Percentiles rank a stretch among this genome's conserved stretches.
phyloP scores from a whole-genome alignment of 441 rosid genomes.

The Jatropha multifida region DNA sequence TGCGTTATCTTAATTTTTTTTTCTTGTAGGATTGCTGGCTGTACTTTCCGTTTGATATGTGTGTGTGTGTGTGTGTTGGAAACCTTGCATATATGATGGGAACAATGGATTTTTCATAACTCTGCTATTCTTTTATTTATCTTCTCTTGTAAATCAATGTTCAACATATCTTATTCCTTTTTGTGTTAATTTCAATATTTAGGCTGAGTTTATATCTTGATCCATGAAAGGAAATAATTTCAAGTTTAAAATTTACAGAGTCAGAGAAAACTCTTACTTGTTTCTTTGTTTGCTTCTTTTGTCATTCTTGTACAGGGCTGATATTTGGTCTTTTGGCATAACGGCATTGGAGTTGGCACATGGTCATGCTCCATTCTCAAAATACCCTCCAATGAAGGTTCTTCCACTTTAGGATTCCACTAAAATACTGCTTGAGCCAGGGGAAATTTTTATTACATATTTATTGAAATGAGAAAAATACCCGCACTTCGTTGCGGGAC shows the following conservation, averaged over 20 bases:
- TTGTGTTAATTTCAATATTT: neutral
- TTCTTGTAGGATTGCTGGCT: neutral
- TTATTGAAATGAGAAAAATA: neutral
- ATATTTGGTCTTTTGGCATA: constrained; percentile 98
- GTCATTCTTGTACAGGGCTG: constrained; percentile 68
- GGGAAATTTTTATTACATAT: constrained; percentile 4
- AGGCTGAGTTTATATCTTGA: neutral
- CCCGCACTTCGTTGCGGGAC: too few relatives aligned
- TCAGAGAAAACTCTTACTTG: constrained; percentile 13
- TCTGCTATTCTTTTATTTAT: neutral
- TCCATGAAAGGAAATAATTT: neutral
- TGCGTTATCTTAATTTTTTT: neutral
- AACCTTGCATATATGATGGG: neutral
- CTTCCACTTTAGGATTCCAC: constrained; percentile 18
- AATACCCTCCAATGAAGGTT: constrained; percentile 99
- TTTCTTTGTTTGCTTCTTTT: constrained; percentile 29
- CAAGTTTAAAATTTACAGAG: constrained; percentile 6
- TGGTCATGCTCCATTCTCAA: constrained; percentile 98
- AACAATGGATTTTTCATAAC: neutral
- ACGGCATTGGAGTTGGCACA: constrained; percentile 98
- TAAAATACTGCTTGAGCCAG: constrained; percentile 13
- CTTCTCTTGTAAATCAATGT: neutral
- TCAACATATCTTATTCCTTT: neutral
- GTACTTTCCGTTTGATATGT: neutral
- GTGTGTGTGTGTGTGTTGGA: neutral